A percentile compares a stretch with the other conserved stretches of the same genome.
Evolutionary conservation across 192 early-diverging fungal genomes (phyloP).

Genomic region (Entomortierella chlamydospora): DNA sequence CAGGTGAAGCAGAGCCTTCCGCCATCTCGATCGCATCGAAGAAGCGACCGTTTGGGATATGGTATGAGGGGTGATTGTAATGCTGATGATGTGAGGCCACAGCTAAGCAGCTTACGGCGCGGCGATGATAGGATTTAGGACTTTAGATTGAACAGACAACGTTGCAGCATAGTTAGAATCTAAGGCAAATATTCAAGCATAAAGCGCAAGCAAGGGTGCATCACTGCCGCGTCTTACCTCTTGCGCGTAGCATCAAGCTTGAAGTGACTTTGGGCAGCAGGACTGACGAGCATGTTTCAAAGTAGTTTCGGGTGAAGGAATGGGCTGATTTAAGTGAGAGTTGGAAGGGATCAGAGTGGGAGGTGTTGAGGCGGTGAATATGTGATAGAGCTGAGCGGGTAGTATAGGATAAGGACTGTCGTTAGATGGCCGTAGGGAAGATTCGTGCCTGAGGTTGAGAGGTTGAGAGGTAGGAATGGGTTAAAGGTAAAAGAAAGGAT

Average conservation of each 20-base stretch:
- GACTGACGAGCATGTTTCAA: constrained; percentile 39
- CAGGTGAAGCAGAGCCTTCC: constrained; percentile 44
- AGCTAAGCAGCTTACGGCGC: constrained; percentile 50
- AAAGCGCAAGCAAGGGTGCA: too few species aligned
- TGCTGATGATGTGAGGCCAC: constrained; percentile 45
- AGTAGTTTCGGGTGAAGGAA: background rate
- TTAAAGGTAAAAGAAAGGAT: too few species aligned
- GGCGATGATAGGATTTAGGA: constrained; percentile 37
- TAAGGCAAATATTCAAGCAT: too few species aligned
- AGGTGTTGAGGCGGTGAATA: background rate
- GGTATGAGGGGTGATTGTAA: constrained; percentile 41
- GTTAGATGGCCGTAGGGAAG: too few species aligned
- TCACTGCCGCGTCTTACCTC: too few species aligned
- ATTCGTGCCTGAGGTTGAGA: background rate
- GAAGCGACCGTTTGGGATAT: constrained; percentile 19
- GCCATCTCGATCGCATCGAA: constrained; percentile 36
- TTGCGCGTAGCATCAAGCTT: constrained; percentile 34
- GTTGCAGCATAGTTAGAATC: too few species aligned
- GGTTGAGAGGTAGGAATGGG: background rate
- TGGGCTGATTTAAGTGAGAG: background rate
- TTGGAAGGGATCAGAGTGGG: background rate
- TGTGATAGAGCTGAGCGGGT: background rate
- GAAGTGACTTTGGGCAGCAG: constrained; percentile 43
- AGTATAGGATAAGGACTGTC: background rate
- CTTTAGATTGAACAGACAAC: constrained; percentile 10